Percentiles rank a stretch among this genome's conserved stretches.
Conservation (phyloP, 768 basidiomycete genomes). For the Panaeolus papilionaceus region DNA sequence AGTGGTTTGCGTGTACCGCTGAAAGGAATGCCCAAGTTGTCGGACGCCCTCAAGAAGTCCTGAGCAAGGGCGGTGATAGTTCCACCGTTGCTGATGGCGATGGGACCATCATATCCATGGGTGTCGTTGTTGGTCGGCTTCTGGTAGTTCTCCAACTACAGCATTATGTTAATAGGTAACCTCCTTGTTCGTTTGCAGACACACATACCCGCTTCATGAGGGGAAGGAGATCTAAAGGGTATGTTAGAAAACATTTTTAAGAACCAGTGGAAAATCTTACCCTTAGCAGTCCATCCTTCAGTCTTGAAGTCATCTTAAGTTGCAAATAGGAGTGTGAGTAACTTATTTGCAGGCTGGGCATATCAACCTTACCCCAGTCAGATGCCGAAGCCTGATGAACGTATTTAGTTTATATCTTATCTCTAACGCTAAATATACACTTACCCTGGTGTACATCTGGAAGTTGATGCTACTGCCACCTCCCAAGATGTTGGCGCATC, state of each 20-base stretch:
- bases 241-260: neutral
- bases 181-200: neutral
- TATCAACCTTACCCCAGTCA: conserved; percentile 60
- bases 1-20: conserved; percentile 52
- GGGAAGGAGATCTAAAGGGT: conserved; percentile 61
- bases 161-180: neutral
- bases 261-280: neutral
- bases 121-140: conserved; percentile 71
- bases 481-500: conserved; percentile 71
- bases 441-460: conserved; percentile 76
- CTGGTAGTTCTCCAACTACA: conserved; percentile 76
- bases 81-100: conserved; percentile 75
- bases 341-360: neutral
- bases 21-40: conserved; percentile 66
- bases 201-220: conserved; percentile 67
- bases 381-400: conserved; percentile 64
- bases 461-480: conserved; percentile 77
- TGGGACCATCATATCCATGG: conserved; percentile 77
- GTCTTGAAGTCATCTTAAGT: conserved; percentile 73
- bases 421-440: conserved; percentile 11
- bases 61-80: conserved; percentile 67
- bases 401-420: conserved; percentile 2
- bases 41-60: conserved; percentile 70
- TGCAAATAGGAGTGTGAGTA: conserved; percentile 27
- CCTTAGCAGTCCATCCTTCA: conserved; percentile 67